Base-by-base conservation (phyloP, 2,329 filamentous ascomycete genomes). In the Orbilia oligospora region DNA sequence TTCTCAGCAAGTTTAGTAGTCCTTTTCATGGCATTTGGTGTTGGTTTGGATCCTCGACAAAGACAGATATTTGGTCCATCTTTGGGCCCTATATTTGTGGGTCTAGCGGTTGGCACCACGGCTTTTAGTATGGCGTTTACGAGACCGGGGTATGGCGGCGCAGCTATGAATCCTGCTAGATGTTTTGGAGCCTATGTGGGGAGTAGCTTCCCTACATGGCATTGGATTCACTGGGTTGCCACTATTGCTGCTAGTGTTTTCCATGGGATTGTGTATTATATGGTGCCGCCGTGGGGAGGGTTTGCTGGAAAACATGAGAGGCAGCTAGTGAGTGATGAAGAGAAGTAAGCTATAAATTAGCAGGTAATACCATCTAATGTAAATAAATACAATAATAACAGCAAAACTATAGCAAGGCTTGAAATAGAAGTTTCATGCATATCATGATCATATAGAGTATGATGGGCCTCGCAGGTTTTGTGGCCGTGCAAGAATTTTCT, bases 41-140 rank as follows among this genome's bases (percentile, higher is more conserved):
- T 88, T 10, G 87, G 87, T 16, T 83, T 89, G 3, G 88, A 89
- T 81, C 88, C 88, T 1, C 83, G 87, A 2, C 87, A 89, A 80
- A 84, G 84, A 0, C 82, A 85, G 18, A 82, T 87, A 2, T 88
- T 87, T 80, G 87, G 87, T 0, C 87, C 86, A 4, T 85, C 87
- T 0, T 82, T 88, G 0, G 85, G 85, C 0, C 87, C 87, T 0
- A 84, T 87, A 30, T 82, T 89, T 9, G 87, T 88, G 16, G 86
- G 87, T 5, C 71, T 86, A 14, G 82, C 83, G 0, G 76, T 86
- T 10, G 86, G 84, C 0, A 66, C 86, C 4, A 79, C 84, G 2
- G 82, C 82, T 0, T 85, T 85, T 76, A 82, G 83, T 2, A 85
- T 85, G 5, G 84, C 84, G 6, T 85, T 84, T 49, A 83, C 83